A percentile compares a stretch with the other conserved stretches of the same genome.
Evolutionary conservation across 2,329 filamentous ascomycete species (phyloP).

Genomic region (Fusarium proliferatum): DNA sequence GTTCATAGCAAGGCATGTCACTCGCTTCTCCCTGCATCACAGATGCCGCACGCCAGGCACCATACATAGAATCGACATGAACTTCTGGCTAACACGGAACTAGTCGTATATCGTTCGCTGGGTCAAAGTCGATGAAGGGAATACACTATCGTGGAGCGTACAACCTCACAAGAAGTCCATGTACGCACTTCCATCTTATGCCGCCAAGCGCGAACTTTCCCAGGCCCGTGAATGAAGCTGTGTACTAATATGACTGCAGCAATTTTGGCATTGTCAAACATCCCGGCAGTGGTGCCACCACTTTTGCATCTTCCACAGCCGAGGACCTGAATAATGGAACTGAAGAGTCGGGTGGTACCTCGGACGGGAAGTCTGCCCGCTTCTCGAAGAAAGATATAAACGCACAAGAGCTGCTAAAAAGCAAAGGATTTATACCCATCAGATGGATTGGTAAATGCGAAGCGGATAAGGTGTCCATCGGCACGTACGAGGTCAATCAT

Average conservation of each 20-base stretch:
- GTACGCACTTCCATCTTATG: slow-evolving; percentile 54
- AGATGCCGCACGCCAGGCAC: not conserved
- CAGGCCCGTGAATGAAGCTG: not conserved
- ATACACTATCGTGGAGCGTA: slow-evolving; percentile 97
- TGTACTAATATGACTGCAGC: slow-evolving; percentile 53
- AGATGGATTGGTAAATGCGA: slow-evolving; percentile 96
- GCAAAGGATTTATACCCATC: slow-evolving; percentile 75
- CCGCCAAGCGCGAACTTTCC: not conserved
- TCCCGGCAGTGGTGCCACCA: slow-evolving; percentile 75
- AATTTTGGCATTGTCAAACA: slow-evolving; percentile 99
- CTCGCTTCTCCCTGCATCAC: not conserved
- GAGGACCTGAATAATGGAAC: slow-evolving; percentile 60
- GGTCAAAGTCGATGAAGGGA: slow-evolving; percentile 89
- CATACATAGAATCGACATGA: not conserved
- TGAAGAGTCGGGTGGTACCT: slow-evolving; percentile 57
- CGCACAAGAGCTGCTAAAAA: slow-evolving; percentile 71
- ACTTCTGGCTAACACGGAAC: slow-evolving; percentile 37
- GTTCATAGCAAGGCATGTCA: slow-evolving; percentile 90
- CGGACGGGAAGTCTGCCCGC: slow-evolving; percentile 59
- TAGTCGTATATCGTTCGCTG: slow-evolving; percentile 98
- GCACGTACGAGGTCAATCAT: slow-evolving; percentile 80
- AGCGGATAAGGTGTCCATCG: slow-evolving; percentile 93
- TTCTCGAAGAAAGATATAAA: slow-evolving; percentile 69
- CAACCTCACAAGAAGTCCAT: slow-evolving; percentile 98
- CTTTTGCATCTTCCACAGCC: slow-evolving; percentile 55